Evolutionary conservation across 164 flowering plant species (phyloP), one percentile per base, ranked within the genome.

Genomic region (Saururus chinensis): DNA sequence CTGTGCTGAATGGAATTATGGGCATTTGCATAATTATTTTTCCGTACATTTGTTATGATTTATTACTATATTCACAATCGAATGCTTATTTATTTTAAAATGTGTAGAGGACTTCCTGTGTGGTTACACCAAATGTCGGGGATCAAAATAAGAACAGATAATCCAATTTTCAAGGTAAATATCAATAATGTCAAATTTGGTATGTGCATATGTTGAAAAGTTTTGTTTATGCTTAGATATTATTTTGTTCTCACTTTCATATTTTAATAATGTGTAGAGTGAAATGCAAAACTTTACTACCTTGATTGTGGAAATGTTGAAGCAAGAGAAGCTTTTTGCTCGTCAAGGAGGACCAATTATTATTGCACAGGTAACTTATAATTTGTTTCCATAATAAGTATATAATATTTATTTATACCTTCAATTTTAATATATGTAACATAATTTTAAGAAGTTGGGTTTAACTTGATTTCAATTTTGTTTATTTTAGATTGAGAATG

Each of bases 81-180:
- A 12, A 40, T 48, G 16, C 11, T 19, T 8, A n/a, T 48, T 16
- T 64, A 23, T 60, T 51, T 16, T 61, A 41, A 53, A 23, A 1
- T 42, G 66, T 80, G 66, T 84, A 92, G 98, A 64, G 98, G 98
- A 7, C 86, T 92, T 66, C 98, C 86, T 19, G 67, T 79, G 20
- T 82, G 86, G 86, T 30, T 82, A 48, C 80, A 80, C 14, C 74
- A 80, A 23, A 59, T 82, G 63, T 78, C 77, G 0, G 82, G 80
- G 0, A 26, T 76, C 23, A 52, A 73, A 51, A 4, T 82, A 1
- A 62, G 84, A 11, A 82, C 86, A 2, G 61, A 57, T 0, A 82
- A 82, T 53, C 54, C 62, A 1, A 95, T 96, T 66, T 92, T 89
- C 78, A 89, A 64, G 81, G 86, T 80, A 63, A 19, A 17, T 24